These are phyloP conservation scores for Penicillium sp. DNA, from an alignment of 2,329 filamentous ascomycete species.

Conservation along the genomic window DNA sequence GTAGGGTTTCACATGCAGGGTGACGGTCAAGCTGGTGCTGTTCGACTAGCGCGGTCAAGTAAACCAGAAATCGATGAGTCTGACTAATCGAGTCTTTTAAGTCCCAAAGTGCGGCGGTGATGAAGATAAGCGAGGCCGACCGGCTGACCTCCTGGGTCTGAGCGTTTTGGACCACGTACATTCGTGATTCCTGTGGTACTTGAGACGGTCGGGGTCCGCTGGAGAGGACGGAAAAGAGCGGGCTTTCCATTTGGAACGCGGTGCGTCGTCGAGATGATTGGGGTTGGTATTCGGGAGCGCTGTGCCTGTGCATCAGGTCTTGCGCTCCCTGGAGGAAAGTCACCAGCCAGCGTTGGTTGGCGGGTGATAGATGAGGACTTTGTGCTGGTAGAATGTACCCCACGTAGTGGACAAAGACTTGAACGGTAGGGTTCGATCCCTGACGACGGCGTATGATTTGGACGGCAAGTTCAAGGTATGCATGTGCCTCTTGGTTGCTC, in stretches of 20 bases:
- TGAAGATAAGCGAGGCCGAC: conserved; percentile 45
- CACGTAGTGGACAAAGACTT: conserved; percentile 42
- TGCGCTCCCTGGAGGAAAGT: conserved; percentile 43
- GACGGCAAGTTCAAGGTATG: conserved; percentile 38
- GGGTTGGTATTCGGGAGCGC: conserved; percentile 29
- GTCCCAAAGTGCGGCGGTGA: conserved; percentile 44
- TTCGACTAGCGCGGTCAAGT: conserved; percentile 31
- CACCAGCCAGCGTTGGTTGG: conserved; percentile 36
- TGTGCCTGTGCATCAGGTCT: conserved; percentile 40
- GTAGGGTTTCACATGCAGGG: conserved; percentile 44
- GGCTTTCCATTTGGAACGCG: conserved; percentile 43
- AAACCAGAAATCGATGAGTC: conserved; percentile 39
- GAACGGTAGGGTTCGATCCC: conserved; percentile 29
- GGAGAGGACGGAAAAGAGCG: conserved; percentile 46
- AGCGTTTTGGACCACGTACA: conserved; percentile 41
- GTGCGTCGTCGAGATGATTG: conserved; percentile 35
- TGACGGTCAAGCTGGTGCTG: conserved; percentile 40
- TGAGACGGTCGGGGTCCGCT: conserved; percentile 45
- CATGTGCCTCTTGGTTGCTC: conserved; percentile 30
- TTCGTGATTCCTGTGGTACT: conserved; percentile 41
- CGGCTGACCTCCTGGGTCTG: conserved; percentile 43
- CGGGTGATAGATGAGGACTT: conserved; percentile 14
- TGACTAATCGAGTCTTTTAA: conserved; percentile 36
- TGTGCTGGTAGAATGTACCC: conserved; percentile 37
- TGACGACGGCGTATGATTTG: conserved; percentile 37